phyloP scores from a whole-genome alignment of 768 basidiomycete genomes.

The Leucocoprinus leucothites region DNA sequence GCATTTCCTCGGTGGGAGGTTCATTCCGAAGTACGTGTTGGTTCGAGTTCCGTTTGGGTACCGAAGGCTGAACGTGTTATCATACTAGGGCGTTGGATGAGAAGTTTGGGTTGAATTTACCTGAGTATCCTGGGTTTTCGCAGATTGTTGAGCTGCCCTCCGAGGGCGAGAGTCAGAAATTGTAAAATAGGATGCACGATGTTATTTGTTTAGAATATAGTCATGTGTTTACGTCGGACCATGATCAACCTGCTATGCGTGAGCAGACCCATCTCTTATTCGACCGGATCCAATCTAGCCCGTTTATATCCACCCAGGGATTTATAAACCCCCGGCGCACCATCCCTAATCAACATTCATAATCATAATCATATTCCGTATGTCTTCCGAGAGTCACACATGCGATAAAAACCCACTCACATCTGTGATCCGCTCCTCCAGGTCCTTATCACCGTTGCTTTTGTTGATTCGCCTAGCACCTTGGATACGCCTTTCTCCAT shows the following conservation, averaged over 20 bases:
- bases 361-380: constrained; percentile 1
- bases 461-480: neutral
- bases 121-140: constrained; percentile 70
- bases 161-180: constrained; percentile 10
- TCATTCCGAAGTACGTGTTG: constrained; percentile 74
- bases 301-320: too few relatives aligned
- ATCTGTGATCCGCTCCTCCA: neutral
- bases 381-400: constrained; percentile 5
- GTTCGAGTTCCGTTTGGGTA: neutral
- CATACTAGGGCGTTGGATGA: constrained; percentile 61
- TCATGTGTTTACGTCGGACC: too few relatives aligned
- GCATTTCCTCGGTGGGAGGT: constrained; percentile 94
- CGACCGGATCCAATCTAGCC: too few relatives aligned
- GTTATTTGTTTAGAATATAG: too few relatives aligned
- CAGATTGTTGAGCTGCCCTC: constrained; percentile 81
- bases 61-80: neutral
- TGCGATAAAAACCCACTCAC: constrained; percentile 1
- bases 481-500: neutral
- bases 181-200: neutral
- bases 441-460: neutral
- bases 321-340: too few relatives aligned
- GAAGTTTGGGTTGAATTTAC: constrained; percentile 77
- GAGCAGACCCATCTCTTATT: too few relatives aligned
- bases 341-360: too few relatives aligned
- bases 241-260: too few relatives aligned